phyloP scores from a whole-genome alignment of 2,329 filamentous ascomycete species.

The Helotiales sp. region DNA sequence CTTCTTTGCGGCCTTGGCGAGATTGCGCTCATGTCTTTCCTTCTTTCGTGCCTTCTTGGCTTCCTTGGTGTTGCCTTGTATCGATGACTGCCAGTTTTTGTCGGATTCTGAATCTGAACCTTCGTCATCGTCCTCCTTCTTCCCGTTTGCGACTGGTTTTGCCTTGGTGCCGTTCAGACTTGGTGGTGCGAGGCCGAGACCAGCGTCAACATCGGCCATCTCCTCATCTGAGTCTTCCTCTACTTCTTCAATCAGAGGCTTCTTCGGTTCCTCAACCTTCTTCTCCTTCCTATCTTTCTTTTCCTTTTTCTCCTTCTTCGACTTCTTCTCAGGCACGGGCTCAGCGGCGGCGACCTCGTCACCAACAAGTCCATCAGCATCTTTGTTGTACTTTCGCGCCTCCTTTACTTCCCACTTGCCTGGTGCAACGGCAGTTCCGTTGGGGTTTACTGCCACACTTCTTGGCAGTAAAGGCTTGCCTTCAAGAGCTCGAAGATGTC shows the following conservation, averaged over 20 bases:
- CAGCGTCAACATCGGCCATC: slow-evolving; percentile 30
- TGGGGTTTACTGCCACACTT: slow-evolving; percentile 72
- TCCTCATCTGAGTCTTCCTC: slow-evolving; percentile 31
- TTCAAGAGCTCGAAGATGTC: slow-evolving; percentile 75
- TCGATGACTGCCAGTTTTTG: slow-evolving; percentile 19
- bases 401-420: slow-evolving; percentile 92
- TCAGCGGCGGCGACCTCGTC: slow-evolving; percentile 60
- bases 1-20: slow-evolving; percentile 35
- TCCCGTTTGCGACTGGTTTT: slow-evolving; percentile 19
- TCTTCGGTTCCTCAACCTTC: slow-evolving; percentile 29
- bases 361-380: slow-evolving; percentile 80
- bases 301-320: slow-evolving; percentile 50
- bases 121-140: slow-evolving; percentile 8
- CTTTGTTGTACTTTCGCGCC: slow-evolving; percentile 88
- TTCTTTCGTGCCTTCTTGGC: slow-evolving; percentile 30
- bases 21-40: slow-evolving; percentile 32
- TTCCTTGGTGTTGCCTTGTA: slow-evolving; percentile 29
- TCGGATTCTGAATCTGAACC: slow-evolving; percentile 18
- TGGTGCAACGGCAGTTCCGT: slow-evolving; percentile 62
- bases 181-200: slow-evolving; percentile 20
- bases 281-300: slow-evolving; percentile 44
- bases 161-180: slow-evolving; percentile 26
- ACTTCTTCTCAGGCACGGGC: slow-evolving; percentile 45
- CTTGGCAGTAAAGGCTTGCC: slow-evolving; percentile 84
- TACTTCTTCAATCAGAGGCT: slow-evolving; percentile 33